Base-by-base conservation (phyloP, 108 stramenopile species). In the Nannochloropsis gaditana region DNA sequence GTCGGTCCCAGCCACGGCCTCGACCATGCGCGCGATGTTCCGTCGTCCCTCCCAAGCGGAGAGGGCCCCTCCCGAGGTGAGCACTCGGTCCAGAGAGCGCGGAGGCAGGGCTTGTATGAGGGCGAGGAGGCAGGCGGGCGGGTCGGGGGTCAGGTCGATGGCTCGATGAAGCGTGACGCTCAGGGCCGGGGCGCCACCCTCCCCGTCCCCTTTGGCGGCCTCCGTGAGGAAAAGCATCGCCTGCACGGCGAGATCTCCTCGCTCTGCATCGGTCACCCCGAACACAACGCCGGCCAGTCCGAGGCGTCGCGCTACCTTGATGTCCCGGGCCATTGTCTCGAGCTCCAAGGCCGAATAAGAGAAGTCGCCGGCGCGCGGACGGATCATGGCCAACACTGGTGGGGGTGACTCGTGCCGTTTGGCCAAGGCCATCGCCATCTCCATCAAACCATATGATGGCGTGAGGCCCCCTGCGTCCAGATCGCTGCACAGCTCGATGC, bases 381-480 rank as follows among this genome's bases (percentile, higher is more conserved):
- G 59, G 15, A 73, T 73, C 59, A 73, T 73, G 8, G 59, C 59
- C n/a, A 73, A 1, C n/a, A 73, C 59, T 73, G 15, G 19, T 15
- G 59, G 59, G n/a, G 59, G 59, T n/a, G 19, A 15, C 47, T 73
- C 59, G 3, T n/a, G 59, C 4, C n/a, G 59, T 3, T 73, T 15
- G 2, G 59, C 4, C 59, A 73, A 73, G 1, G 59, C 15, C 19
- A n/a, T n/a, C 59, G 59, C 59, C 59, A n/a, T 73, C n/a, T 73
- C 59, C 59, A 73, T 73, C 59, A 73, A n/a, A n/a, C 59, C 59
- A 15, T n/a, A n/a, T n/a, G 59, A 73, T 73, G 59, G 59, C 59
- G 59, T 73, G 15, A 73, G 59, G 59, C 59, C 59, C 15, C 59
- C 59, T n/a, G n/a, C 59, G 2, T 73, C 59, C 59, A 73, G n/a